phyloP scores from a whole-genome alignment of 2,329 filamentous ascomycete genomes.

The Sporothrix phasma region DNA sequence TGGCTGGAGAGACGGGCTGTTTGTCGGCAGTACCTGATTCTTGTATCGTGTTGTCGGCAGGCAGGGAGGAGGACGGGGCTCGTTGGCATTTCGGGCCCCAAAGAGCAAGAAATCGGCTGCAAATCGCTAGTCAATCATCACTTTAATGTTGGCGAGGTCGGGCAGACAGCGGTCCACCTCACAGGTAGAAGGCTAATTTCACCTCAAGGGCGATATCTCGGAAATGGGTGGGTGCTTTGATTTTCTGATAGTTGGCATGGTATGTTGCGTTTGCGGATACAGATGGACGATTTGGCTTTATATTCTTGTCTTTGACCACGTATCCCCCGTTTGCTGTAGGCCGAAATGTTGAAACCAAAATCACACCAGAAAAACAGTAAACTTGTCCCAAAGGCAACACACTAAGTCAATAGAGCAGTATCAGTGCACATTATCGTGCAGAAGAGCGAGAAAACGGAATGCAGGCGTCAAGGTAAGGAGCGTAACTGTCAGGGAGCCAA shows the following conservation, averaged over 20 bases:
- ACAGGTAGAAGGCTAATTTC: neutral
- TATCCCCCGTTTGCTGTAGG: neutral
- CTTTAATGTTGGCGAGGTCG: neutral
- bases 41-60: neutral
- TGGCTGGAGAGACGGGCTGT: neutral
- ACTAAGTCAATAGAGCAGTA: neutral
- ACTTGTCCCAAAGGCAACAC: neutral
- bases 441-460: neutral
- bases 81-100: neutral
- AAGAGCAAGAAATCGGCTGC: neutral
- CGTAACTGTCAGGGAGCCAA: neutral
- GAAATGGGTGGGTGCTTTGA: neutral
- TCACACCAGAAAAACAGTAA: neutral
- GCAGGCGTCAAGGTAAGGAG: neutral
- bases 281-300: too few species aligned
- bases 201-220: too few species aligned
- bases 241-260: neutral
- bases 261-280: neutral
- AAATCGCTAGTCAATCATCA: neutral
- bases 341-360: neutral
- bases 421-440: too few species aligned
- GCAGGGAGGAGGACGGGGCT: neutral
- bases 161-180: neutral
- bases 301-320: neutral
- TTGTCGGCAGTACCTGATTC: too few species aligned